Evolutionary conservation across 306 rosid species (phyloP).

Genomic region (Dryas alaskensis): DNA sequence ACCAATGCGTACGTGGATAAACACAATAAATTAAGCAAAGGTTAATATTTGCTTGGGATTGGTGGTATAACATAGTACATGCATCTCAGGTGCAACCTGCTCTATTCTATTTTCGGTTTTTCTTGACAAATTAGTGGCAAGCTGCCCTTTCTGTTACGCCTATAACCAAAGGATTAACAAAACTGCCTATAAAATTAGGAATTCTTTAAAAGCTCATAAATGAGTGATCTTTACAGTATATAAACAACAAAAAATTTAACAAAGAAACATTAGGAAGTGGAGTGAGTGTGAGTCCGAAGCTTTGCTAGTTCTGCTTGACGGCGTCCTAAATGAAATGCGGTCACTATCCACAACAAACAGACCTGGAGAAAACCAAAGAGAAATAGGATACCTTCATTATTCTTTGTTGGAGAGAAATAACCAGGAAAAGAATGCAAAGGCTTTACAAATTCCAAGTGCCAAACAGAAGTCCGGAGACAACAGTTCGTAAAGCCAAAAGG

Average conservation of each 20-base stretch:
- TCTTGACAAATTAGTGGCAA: not conserved
- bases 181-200: not conserved
- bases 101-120: not conserved
- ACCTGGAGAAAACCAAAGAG: constrained; percentile 47
- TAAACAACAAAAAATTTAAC: not conserved
- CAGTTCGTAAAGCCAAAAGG: not conserved
- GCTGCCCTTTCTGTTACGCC: not conserved
- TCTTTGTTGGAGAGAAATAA: not conserved
- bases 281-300: constrained; percentile 27
- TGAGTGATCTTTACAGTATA: constrained; percentile 2
- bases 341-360: constrained; percentile 68
- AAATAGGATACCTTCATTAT: constrained; percentile 12
- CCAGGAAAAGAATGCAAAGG: not conserved
- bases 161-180: not conserved
- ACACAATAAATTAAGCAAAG: not conserved
- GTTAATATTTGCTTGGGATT: not conserved
- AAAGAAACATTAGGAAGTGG: constrained; percentile 32
- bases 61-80: not conserved
- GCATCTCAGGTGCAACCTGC: not conserved
- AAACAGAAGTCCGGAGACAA: constrained; percentile 1
- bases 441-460: not conserved
- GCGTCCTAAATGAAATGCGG: constrained; percentile 76
- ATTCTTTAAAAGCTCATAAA: constrained; percentile 4
- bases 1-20: not conserved
- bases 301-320: constrained; percentile 69